These are phyloP conservation scores for Fusarium agapanthi DNA, from an alignment of 2,329 filamentous ascomycete genomes.

Conservation along the genomic window DNA sequence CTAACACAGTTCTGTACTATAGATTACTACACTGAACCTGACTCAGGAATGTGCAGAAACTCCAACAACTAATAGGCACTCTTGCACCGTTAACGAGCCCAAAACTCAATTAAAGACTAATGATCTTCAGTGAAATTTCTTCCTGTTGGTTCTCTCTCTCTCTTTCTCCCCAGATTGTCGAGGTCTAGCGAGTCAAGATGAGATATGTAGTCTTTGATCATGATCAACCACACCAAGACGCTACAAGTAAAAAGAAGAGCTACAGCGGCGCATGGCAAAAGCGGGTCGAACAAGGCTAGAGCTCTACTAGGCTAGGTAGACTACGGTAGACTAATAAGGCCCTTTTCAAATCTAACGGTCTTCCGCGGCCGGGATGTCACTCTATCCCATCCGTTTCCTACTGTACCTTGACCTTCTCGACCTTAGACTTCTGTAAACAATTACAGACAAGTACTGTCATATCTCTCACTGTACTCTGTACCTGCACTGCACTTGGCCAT, in stretches of 20 bases:
- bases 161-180: not conserved
- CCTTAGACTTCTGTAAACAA: not conserved
- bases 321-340: not conserved
- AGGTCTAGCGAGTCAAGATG: not conserved
- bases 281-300: conserved; percentile 4
- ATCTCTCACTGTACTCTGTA: too few relatives aligned
- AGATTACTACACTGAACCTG: not conserved
- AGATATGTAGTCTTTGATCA: conserved; percentile 1
- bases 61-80: not conserved
- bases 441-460: not conserved
- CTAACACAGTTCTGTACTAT: not conserved
- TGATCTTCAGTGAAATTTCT: not conserved
- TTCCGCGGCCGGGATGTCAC: conserved; percentile 21
- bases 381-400: not conserved
- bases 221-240: conserved; percentile 2
- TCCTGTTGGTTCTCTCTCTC: not conserved
- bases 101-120: conserved; percentile 7
- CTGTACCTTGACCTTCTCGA: not conserved
- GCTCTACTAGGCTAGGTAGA: not conserved
- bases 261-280: conserved; percentile 22
- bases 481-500: not conserved
- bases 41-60: conserved; percentile 30
- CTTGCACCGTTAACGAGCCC: not conserved
- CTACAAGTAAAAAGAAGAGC: not conserved
- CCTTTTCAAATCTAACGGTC: conserved; percentile 5